phyloP scores from a whole-genome alignment of 768 basidiomycete species.

The Infundibulicybe gibba region DNA sequence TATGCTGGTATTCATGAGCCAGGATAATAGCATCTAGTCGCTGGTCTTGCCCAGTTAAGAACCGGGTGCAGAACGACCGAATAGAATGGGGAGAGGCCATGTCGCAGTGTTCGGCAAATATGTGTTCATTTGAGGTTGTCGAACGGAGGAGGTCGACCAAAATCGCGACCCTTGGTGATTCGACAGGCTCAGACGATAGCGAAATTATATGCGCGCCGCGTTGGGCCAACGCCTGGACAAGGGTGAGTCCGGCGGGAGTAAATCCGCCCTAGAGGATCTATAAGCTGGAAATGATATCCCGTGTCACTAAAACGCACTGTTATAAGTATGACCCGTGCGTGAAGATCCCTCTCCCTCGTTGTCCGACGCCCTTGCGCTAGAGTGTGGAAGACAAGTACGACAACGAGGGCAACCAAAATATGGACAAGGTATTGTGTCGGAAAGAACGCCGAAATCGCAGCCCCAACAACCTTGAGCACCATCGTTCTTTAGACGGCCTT shows the following conservation, averaged over 20 bases:
- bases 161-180: constrained; percentile 47
- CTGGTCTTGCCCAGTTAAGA: constrained; percentile 60
- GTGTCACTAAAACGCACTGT: too few relatives aligned
- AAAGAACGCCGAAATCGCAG: constrained; percentile 36
- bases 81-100: constrained; percentile 63
- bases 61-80: constrained; percentile 63
- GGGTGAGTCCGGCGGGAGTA: constrained; percentile 65
- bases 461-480: constrained; percentile 50
- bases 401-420: constrained; percentile 37
- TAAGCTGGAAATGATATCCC: too few relatives aligned
- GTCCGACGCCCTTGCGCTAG: constrained; percentile 72
- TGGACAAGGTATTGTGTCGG: constrained; percentile 59
- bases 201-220: constrained; percentile 81
- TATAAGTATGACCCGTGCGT: constrained; percentile 65
- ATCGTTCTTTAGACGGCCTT: constrained; percentile 25
- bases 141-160: constrained; percentile 65
- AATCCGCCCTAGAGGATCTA: constrained; percentile 57
- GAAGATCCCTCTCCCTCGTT: constrained; percentile 69
- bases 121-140: constrained; percentile 68
- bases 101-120: constrained; percentile 80
- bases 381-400: constrained; percentile 45
- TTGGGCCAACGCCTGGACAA: constrained; percentile 62
- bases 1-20: constrained; percentile 69
- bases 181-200: constrained; percentile 57
- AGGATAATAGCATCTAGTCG: constrained; percentile 76